A percentile compares a stretch with the other conserved stretches of the same genome.
These are phyloP conservation scores for Rickenella mellea DNA, from an alignment of 768 basidiomycete genomes.

Conservation along the genomic window DNA sequence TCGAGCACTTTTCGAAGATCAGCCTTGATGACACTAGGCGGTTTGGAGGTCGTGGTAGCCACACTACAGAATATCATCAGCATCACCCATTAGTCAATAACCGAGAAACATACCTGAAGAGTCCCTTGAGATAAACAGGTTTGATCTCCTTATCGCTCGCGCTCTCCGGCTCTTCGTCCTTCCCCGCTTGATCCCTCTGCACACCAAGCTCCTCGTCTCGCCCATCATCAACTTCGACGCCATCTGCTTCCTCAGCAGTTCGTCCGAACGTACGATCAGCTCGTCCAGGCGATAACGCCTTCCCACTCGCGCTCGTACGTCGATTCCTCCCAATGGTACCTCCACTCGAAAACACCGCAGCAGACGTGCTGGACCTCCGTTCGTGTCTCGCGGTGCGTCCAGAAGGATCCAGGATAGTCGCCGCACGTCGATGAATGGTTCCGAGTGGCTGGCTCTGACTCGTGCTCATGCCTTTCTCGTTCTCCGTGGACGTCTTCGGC, in stretches of 20 bases:
- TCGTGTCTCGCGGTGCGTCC: constrained; percentile 57
- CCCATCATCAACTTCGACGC: constrained; percentile 26
- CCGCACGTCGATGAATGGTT: constrained; percentile 60
- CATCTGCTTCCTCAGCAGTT: constrained; percentile 35
- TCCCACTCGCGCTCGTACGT: constrained; percentile 58
- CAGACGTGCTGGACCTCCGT: constrained; percentile 70
- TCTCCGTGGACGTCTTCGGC: constrained; percentile 16
- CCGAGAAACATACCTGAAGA: constrained; percentile 65
- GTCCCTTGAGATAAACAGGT: constrained; percentile 89
- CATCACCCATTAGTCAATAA: constrained; percentile 3
- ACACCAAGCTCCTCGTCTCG: constrained; percentile 27
- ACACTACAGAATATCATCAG: constrained; percentile 41
- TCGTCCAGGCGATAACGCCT: constrained; percentile 16
- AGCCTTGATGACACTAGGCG: constrained; percentile 66
- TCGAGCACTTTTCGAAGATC: constrained; percentile 85
- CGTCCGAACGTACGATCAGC: constrained; percentile 33
- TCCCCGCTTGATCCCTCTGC: constrained; percentile 26
- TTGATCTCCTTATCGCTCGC: constrained; percentile 73
- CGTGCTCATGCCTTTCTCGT: constrained; percentile 18
- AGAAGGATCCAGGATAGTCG: constrained; percentile 66
- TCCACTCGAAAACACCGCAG: constrained; percentile 37
- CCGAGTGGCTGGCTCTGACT: constrained; percentile 51
- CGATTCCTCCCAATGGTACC: constrained; percentile 62
- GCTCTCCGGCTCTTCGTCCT: constrained; percentile 29
- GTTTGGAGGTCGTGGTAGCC: constrained; percentile 88